A percentile compares a stretch with the other conserved stretches of the same genome.
Evolutionary conservation across 192 early-diverging fungal species (phyloP).

Genomic region (Podila minutissima): DNA sequence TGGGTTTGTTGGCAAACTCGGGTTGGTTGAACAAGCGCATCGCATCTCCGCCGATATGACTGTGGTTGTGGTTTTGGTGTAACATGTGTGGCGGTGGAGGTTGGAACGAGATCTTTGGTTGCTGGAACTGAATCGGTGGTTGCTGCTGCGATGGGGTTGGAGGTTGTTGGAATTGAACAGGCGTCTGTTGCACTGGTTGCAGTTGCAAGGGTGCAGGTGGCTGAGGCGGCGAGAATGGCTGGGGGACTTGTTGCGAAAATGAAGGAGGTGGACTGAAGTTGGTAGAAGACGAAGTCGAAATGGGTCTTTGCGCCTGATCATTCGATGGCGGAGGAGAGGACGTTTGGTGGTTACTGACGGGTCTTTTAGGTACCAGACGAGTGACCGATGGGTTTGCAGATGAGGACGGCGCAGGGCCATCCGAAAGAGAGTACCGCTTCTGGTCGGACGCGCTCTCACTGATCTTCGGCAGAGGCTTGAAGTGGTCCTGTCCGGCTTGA

Average conservation of each 20-base stretch:
- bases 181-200: conserved; percentile 1
- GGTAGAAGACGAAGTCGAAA: not conserved
- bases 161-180: not conserved
- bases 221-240: conserved; percentile 2
- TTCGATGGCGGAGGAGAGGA: conserved; percentile 1
- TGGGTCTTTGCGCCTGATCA: not conserved
- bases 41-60: conserved; percentile 29
- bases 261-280: not conserved
- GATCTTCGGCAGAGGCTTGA: conserved; percentile 39
- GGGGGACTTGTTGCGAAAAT: not conserved
- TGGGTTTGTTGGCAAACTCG: conserved; percentile 30
- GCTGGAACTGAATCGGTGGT: conserved; percentile 6
- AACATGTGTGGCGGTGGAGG: conserved; percentile 1
- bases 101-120: conserved; percentile 16
- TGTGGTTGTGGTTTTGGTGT: conserved; percentile 21
- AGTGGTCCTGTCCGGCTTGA: conserved; percentile 6
- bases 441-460: conserved; percentile 8
- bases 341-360: conserved; percentile 4
- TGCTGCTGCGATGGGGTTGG: not conserved
- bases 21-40: conserved; percentile 36
- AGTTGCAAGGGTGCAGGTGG: conserved; percentile 1
- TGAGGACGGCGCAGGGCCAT: conserved; percentile 27
- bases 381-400: conserved; percentile 10
- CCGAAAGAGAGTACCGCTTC: conserved; percentile 34
- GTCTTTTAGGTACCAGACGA: conserved; percentile 26